Evolutionary conservation across 345 rosid species (phyloP).

Genomic region (Cardamine chenopodiifolia): DNA sequence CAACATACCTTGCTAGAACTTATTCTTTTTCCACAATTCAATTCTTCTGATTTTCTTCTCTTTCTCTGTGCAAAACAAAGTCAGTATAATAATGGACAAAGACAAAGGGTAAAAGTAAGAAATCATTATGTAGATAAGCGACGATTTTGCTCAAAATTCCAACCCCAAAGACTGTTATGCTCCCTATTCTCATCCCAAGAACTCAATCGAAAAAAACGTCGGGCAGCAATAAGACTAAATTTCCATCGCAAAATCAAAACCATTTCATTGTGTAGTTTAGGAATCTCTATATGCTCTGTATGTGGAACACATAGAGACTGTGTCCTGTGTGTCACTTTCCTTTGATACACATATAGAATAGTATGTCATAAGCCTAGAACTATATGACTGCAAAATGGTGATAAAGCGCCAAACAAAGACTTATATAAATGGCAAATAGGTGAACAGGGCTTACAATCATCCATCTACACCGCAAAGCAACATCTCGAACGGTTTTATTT

Average conservation of each 20-base stretch:
- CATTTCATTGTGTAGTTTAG: not conserved
- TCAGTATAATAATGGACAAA: not conserved
- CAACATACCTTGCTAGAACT: slow-evolving; percentile 68
- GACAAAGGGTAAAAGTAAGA: not conserved
- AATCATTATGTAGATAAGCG: slow-evolving; percentile 4
- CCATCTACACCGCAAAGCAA: slow-evolving; percentile 97
- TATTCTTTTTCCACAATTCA: slow-evolving; percentile 58
- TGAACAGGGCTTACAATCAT: slow-evolving; percentile 62
- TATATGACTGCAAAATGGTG: not conserved
- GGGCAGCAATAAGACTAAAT: not conserved
- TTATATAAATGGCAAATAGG: not conserved
- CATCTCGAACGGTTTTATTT: slow-evolving; percentile 91
- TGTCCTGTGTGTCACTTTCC: not conserved
- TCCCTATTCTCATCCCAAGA: slow-evolving; percentile 5
- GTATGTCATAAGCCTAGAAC: not conserved
- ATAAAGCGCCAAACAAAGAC: not conserved
- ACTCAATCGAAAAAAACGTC: not conserved
- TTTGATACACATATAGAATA: not conserved
- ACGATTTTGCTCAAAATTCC: slow-evolving; percentile 3
- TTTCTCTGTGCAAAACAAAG: slow-evolving; percentile 63
- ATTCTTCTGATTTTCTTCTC: slow-evolving; percentile 81
- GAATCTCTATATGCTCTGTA: slow-evolving; percentile 2
- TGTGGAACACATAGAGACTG: not conserved
- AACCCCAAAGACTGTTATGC: not conserved
- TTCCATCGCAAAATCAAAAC: not conserved